Evolutionary conservation across 2,329 filamentous ascomycete species (phyloP), one percentile per base, ranked within the genome.

Genomic region (Aschersonia sp.): DNA sequence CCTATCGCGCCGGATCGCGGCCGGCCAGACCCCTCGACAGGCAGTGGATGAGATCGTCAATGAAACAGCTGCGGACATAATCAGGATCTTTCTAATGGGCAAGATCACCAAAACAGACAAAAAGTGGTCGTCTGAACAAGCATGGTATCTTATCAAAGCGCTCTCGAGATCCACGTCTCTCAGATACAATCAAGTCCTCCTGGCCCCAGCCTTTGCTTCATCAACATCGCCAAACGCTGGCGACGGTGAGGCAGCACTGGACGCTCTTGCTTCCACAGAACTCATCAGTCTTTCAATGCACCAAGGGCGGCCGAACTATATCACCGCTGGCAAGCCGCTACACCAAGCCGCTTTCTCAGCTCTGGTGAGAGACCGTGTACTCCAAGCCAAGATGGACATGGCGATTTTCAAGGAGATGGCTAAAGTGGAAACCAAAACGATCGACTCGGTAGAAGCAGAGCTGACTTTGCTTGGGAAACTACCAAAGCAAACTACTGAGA

Each of bases 41-140:
- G 92, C 92, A 3, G 83, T 95, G 2, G 72, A 80, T 29, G 88
- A 95, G 53, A 97, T 98, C 52, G 84, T 95, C 47, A 81, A 87
- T 47, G 87, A 95, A 59, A 84, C 84, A 14, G 85, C 88, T 1
- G 86, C 85, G 0, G 92, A 97, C 59, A 89, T 97, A 44, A 69
- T 95, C 51, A 94, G 95, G 59, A 88, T 95, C 73, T 97, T 89
- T 66, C 77, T 98, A 32, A 70, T 94, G 58, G 77, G 79, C 43
- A 76, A 76, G 45, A 59, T 68, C 2, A 61, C 59, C 12, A 60
- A 66, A 12, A 62, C 64, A 5, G 67, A 72, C 41, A 75, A 76
- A 32, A 76, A 76, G 47, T 97, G 87, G 85, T 85, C 81, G 0
- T 71, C 79, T 5, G 82, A 92, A 58, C 92, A 97, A 67, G 90